A percentile compares a stretch with the other conserved stretches of the same genome.
Conservation (phyloP, 2,329 filamentous ascomycete species). For the Verticillium dahliae region DNA sequence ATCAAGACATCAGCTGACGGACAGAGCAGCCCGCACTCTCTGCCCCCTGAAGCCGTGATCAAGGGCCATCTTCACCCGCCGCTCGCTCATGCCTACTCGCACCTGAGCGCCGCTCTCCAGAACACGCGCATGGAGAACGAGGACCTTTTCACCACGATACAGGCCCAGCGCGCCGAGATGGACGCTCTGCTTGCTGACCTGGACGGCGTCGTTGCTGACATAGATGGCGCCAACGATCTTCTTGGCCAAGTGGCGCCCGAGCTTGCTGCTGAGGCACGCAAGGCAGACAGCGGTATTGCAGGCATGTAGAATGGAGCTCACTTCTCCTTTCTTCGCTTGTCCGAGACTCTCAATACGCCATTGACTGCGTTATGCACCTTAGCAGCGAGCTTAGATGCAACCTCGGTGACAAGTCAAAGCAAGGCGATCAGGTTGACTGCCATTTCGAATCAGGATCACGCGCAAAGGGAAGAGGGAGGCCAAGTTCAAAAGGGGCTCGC, state of each 20-base stretch:
- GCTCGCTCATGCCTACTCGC: constrained; percentile 44
- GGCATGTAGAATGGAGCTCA: constrained; percentile 6
- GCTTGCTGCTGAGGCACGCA: constrained; percentile 42
- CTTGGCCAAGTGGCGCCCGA: constrained; percentile 40
- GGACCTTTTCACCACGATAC: constrained; percentile 42
- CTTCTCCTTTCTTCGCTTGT: too few relatives aligned
- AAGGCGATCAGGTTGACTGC: not conserved
- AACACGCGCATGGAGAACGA: constrained; percentile 52
- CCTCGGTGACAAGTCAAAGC: not conserved
- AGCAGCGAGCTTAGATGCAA: too few relatives aligned
- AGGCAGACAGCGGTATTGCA: constrained; percentile 33
- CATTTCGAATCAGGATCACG: too few relatives aligned
- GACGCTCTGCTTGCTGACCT: constrained; percentile 40
- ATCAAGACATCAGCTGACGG: not conserved
- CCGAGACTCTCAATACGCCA: too few relatives aligned
- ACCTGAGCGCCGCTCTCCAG: constrained; percentile 51
- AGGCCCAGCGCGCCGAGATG: constrained; percentile 48
- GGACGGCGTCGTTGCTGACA: constrained; percentile 46
- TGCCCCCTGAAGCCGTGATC: constrained; percentile 45
- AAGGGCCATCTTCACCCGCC: constrained; percentile 48
- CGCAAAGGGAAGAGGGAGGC: not conserved
- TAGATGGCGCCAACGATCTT: constrained; percentile 44
- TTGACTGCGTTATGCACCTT: too few relatives aligned
- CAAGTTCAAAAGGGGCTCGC: not conserved
- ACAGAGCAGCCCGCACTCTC: constrained; percentile 42